Evolutionary conservation across 2,329 filamentous ascomycete genomes (phyloP).

Genomic region (Calonectria henricotiae): DNA sequence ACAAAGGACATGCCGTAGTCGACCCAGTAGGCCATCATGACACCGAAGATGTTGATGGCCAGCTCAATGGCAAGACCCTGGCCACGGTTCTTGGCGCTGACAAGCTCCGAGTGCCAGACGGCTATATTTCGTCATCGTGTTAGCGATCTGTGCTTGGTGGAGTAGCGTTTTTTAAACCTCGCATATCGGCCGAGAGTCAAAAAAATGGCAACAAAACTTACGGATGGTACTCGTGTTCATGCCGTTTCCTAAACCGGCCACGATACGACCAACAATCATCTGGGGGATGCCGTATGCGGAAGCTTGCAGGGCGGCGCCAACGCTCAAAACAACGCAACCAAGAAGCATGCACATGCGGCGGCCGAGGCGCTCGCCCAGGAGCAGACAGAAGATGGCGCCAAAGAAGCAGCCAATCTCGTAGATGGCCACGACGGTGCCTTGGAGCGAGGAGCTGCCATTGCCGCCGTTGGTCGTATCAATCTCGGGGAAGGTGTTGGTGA

Average conservation of each 20-base stretch:
- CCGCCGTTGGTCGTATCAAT: slow-evolving; percentile 58
- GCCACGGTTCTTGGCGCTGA: slow-evolving; percentile 61
- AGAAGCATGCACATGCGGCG: slow-evolving; percentile 60
- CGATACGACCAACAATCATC: slow-evolving; percentile 63
- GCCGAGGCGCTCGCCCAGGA: slow-evolving; percentile 64
- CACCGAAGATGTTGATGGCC: slow-evolving; percentile 60
- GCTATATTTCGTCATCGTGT: slow-evolving; percentile 40
- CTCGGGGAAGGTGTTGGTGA: slow-evolving; percentile 55
- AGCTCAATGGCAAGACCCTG: slow-evolving; percentile 53
- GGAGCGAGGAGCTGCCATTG: slow-evolving; percentile 62
- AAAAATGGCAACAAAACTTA: slow-evolving; percentile 37
- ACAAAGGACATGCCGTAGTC: slow-evolving; percentile 61
- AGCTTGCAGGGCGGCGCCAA: slow-evolving; percentile 63
- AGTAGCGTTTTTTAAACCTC: neutral
- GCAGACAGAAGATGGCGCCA: slow-evolving; percentile 61
- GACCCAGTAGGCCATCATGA: slow-evolving; percentile 57
- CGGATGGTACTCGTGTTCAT: slow-evolving; percentile 67
- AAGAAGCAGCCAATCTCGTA: slow-evolving; percentile 67
- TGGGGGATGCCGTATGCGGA: slow-evolving; percentile 60
- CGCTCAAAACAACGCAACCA: slow-evolving; percentile 60
- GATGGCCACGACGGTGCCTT: slow-evolving; percentile 65
- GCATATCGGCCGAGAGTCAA: neutral
- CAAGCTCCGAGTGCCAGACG: slow-evolving; percentile 63
- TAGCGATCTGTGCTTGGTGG: neutral
- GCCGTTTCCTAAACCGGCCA: slow-evolving; percentile 64